Base-by-base conservation (phyloP, 768 basidiomycete genomes). In the Rhodotorula toruloides region DNA sequence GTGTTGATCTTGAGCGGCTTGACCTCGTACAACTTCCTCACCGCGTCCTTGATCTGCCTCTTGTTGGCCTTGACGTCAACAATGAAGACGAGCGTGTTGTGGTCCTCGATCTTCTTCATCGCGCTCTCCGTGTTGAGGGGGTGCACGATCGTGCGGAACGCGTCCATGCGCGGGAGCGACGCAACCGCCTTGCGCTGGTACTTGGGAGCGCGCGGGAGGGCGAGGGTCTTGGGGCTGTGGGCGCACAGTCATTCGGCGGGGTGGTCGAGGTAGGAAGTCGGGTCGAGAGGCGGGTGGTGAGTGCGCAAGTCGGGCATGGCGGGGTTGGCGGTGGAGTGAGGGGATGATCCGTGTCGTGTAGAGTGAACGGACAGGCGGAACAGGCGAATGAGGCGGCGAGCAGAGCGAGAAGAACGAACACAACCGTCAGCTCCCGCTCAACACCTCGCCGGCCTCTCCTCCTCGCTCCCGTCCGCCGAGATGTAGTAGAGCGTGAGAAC, bases 71-170 rank as follows among this genome's bases (percentile, higher is more conserved):
- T 87, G 79, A 97, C 76, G 79, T 97, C 93, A 58, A 96, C 92
- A 67, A 98, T 87, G 83, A 98, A 99, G 66, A 99, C 96, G 64
- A 98, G 85, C 39, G 96, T 99, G 81, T 99, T 98, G 84, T 97
- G 87, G 80, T 97, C 94, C 84, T 99, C 94, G 64, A 99, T 99
- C 85, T 99, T 96, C 85, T 97, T 94, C 94, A 98, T 97, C 69
- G 94, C 93, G 19, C 86, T 87, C 80, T 98, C 93, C 54, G 76
- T 76, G 68, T 74, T 75, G 67, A 81, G 72, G 29, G 80, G 71
- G 71, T 73, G 88, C 61, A 91, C 85, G 76, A 97, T 90, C 49
- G 90, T 92, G 80, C 91, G 84, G 84, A 87, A 96, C 79, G 94
- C 89, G 77, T 98, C 96, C 90, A 97, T 91, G 71, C 94, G 82